Evolutionary conservation across 805 yeast genomes (phyloP), one percentile per base, ranked within the genome.

Genomic region (Ogataea trehalophila): DNA sequence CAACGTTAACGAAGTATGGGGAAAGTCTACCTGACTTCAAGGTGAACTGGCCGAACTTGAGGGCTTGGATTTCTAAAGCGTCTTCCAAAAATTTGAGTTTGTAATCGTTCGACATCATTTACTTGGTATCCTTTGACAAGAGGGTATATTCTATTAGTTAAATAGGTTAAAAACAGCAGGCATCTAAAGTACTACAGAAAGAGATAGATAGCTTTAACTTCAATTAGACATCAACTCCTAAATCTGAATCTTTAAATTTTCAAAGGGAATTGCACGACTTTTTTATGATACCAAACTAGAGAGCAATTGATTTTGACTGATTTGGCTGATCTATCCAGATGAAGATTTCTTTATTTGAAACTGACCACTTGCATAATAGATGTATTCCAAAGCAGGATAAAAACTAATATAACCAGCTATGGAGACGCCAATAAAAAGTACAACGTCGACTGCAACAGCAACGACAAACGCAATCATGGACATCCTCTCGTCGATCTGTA

Each of bases 1-100:
- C 98, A 69, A 89, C 70, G 70, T 91, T 91, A 79, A 92, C 91
- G 63, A 94, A 92, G 68, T 94, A 92, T 43, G 99, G 99, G n/a
- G 97, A 91, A 49, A 73, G 70, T 59, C 99, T 81, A 22, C 98
- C 98, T 2, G 95, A 85, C 68, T 92, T 92, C 65, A 92, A 77
- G 14, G 95, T 89, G 77, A 88, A 92, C 43, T 76, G 67, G 44
- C 98, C 98, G 65, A 92, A 94, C 62, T 83, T 81, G 58, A 92
- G 76, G 15, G 97, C 96, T 56, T 84, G 72, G 47, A 85, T 79
- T 57, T 84, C 87, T 55, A 91, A 72, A 22, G 99, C 96, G 54
- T 82, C 77, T 61, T 89, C 87, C 47, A 92, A 75, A 62, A 92
- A 89, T 59, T 77, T 47, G 22, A 48, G 39, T 41, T 67, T 65